A percentile compares a stretch with the other conserved stretches of the same genome.
phyloP scores from a whole-genome alignment of 768 basidiomycete genomes.

The Amanita rubescens region DNA sequence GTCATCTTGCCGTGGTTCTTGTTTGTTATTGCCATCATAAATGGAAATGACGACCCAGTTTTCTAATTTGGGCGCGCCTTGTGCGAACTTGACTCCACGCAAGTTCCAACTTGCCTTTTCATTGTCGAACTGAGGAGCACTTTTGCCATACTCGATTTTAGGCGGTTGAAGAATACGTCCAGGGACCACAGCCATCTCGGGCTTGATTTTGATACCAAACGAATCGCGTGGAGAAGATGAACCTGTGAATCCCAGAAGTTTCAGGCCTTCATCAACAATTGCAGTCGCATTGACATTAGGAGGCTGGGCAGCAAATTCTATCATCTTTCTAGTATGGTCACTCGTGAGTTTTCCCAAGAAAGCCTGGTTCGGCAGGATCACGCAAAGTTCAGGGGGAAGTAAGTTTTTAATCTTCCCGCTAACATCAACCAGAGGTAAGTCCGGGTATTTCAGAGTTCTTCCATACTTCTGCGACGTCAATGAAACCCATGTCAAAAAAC shows the following conservation, averaged over 20 bases:
- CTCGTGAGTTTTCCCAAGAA: slow-evolving; percentile 64
- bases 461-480: slow-evolving; percentile 47
- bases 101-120: slow-evolving; percentile 70
- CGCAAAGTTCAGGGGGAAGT: slow-evolving; percentile 70
- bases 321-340: slow-evolving; percentile 68
- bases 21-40: slow-evolving; percentile 52
- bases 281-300: slow-evolving; percentile 60
- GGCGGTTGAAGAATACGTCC: slow-evolving; percentile 63
- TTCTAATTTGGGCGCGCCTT: slow-evolving; percentile 40
- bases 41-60: slow-evolving; percentile 70
- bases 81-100: slow-evolving; percentile 53
- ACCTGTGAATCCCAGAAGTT: slow-evolving; percentile 48
- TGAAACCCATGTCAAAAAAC: neutral
- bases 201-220: slow-evolving; percentile 57
- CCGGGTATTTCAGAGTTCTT: slow-evolving; percentile 39
- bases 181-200: slow-evolving; percentile 64
- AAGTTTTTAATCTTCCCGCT: slow-evolving; percentile 33
- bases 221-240: slow-evolving; percentile 33
- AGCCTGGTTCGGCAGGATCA: slow-evolving; percentile 60
- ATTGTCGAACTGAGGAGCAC: slow-evolving; percentile 36
- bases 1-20: slow-evolving; percentile 54
- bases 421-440: slow-evolving; percentile 54
- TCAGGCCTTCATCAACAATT: slow-evolving; percentile 58
- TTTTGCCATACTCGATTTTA: slow-evolving; percentile 46
- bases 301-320: slow-evolving; percentile 58